Evolutionary conservation across 2,329 filamentous ascomycete genomes (phyloP).

Genomic region (Tolypocladium endophyticum): DNA sequence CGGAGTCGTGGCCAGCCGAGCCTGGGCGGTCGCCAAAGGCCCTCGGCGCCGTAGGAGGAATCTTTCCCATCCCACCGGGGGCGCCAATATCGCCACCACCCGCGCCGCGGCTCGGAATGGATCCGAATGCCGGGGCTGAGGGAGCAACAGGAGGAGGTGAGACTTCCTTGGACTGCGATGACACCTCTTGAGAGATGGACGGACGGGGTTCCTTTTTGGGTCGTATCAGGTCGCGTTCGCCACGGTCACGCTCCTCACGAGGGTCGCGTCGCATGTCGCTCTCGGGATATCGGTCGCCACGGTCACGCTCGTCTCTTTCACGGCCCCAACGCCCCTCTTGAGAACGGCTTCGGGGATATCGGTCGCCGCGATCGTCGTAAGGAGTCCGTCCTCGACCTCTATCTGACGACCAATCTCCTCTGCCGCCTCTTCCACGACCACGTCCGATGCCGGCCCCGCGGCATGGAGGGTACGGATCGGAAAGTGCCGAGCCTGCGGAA

Average conservation of each 20-base stretch:
- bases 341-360: conserved; percentile 55
- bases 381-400: conserved; percentile 46
- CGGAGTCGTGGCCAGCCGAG: conserved; percentile 27
- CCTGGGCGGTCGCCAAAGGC: conserved; percentile 39
- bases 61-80: conserved; percentile 28
- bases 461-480: conserved; percentile 48
- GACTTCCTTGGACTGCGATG: conserved; percentile 36
- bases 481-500: conserved; percentile 60
- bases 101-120: conserved; percentile 36
- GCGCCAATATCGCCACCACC: conserved; percentile 18
- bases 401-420: conserved; percentile 28
- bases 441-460: conserved; percentile 45
- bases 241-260: conserved; percentile 36
- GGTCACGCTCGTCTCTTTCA: conserved; percentile 45
- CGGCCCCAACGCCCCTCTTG: conserved; percentile 51
- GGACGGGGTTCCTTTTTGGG: conserved; percentile 38
- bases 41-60: conserved; percentile 42
- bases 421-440: conserved; percentile 39
- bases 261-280: conserved; percentile 29
- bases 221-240: conserved; percentile 35
- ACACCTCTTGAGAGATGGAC: conserved; percentile 36
- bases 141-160: conserved; percentile 48
- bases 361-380: conserved; percentile 50
- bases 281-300: conserved; percentile 30
- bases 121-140: conserved; percentile 47